phyloP scores from a whole-genome alignment of 192 early-diverging fungal genomes.

The Entomortierella chlamydospora region DNA sequence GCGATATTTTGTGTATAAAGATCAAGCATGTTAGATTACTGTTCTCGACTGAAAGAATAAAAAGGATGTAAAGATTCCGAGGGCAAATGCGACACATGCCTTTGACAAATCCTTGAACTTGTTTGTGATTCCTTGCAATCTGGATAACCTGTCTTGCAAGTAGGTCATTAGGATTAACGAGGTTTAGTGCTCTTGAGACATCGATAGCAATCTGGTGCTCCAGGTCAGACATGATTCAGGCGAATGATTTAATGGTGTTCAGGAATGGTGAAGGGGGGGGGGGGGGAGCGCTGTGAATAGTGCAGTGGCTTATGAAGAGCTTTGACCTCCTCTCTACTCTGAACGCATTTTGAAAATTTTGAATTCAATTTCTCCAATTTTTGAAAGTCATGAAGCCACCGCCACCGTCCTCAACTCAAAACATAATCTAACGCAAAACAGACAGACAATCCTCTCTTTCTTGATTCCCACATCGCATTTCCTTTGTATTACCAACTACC shows the following conservation, averaged over 20 bases:
- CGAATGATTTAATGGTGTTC: not conserved
- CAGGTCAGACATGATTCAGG: slow-evolving; percentile 43
- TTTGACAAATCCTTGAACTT: slow-evolving; percentile 58
- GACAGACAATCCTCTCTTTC: too few species aligned
- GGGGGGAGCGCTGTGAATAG: too few species aligned
- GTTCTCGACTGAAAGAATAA: too few species aligned
- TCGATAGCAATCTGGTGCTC: slow-evolving; percentile 65
- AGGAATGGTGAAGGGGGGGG: not conserved
- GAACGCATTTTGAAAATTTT: too few species aligned
- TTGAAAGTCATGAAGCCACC: not conserved
- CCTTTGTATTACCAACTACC: too few species aligned
- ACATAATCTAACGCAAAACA: too few species aligned
- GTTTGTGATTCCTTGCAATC: slow-evolving; percentile 59
- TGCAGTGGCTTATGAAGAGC: not conserved
- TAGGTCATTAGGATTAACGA: slow-evolving; percentile 65
- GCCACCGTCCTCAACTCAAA: too few species aligned
- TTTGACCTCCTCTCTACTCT: too few species aligned
- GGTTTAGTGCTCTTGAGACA: slow-evolving; percentile 66
- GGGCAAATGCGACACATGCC: slow-evolving; percentile 37
- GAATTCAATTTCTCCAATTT: too few species aligned
- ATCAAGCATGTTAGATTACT: too few species aligned
- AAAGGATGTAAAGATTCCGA: not conserved
- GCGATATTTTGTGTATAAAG: too few species aligned
- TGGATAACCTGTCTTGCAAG: slow-evolving; percentile 67
- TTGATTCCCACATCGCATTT: too few species aligned